A percentile compares a stretch with the other conserved stretches of the same genome.
phyloP scores from a whole-genome alignment of 1,139 yeast genomes.

The Saccharomyces pastorianus region DNA sequence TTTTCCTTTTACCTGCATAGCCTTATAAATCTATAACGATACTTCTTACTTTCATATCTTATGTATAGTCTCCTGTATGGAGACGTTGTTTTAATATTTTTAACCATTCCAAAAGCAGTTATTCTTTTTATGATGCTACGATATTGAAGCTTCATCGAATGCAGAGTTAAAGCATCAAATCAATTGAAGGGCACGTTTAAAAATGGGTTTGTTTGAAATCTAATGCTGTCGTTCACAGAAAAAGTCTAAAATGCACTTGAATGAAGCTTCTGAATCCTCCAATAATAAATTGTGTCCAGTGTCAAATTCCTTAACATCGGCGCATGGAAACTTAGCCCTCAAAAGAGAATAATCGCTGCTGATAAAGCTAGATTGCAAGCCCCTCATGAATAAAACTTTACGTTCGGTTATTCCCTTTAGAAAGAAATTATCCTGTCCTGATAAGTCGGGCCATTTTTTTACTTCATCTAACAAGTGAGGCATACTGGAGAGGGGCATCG shows the following conservation, averaged over 20 bases:
- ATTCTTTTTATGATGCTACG: background rate
- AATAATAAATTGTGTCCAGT: constrained; percentile 24
- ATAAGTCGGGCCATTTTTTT: constrained; percentile 21
- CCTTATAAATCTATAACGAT: background rate
- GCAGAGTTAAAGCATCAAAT: background rate
- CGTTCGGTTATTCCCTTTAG: constrained; percentile 1
- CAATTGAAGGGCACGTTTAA: background rate
- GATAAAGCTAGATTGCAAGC: constrained; percentile 19
- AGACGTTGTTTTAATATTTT: background rate
- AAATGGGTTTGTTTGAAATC: background rate
- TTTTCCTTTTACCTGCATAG: background rate
- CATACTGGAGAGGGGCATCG: constrained; percentile 21
- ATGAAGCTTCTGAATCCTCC: constrained; percentile 20
- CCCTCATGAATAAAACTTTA: constrained; percentile 22
- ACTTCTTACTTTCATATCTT: background rate
- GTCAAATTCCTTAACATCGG: constrained; percentile 18
- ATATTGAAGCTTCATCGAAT: background rate
- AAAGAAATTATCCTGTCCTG: background rate
- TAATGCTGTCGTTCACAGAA: constrained; percentile 2
- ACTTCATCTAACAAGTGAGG: constrained; percentile 20
- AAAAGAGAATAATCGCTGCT: constrained; percentile 15
- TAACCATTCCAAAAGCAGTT: background rate
- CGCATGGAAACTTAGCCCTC: constrained; percentile 15
- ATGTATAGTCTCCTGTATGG: background rate
- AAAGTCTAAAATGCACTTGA: constrained; percentile 14